Percentiles rank a stretch among this genome's conserved stretches.
Evolutionary conservation across 2,329 filamentous ascomycete species (phyloP).

Genomic region (Colletotrichum sp.): DNA sequence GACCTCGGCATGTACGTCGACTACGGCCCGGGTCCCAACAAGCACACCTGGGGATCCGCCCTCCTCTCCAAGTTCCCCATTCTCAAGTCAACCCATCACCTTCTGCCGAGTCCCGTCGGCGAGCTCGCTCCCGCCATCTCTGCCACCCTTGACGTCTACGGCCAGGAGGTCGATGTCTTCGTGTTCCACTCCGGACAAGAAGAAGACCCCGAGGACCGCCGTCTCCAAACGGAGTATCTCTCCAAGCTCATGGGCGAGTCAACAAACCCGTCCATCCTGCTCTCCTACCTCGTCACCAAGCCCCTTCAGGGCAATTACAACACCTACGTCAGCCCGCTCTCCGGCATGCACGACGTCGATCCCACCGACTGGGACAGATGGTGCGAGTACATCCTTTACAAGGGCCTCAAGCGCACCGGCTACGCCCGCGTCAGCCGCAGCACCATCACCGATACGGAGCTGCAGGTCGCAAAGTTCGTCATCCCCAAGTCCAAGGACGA

Average conservation of each 20-base stretch:
- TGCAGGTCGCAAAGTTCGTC: constrained; percentile 95
- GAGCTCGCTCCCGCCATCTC: constrained; percentile 96
- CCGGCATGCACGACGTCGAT: constrained; percentile 96
- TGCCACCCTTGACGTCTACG: constrained; percentile 94
- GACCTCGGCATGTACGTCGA: constrained; percentile 99
- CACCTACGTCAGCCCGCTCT: constrained; percentile 84
- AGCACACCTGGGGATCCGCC: constrained; percentile 96
- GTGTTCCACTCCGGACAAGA: constrained; percentile 99
- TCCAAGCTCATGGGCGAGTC: constrained; percentile 86
- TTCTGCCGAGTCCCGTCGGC: constrained; percentile 90
- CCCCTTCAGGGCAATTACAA: constrained; percentile 95
- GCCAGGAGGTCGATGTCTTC: constrained; percentile 87
- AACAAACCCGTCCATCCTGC: constrained; percentile 79
- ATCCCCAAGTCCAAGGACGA: constrained; percentile 74
- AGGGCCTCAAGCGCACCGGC: constrained; percentile 81
- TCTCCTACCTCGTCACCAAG: constrained; percentile 92
- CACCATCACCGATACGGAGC: constrained; percentile 95
- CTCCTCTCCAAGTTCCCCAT: constrained; percentile 98
- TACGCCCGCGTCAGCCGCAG: constrained; percentile 89
- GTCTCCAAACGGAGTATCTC: constrained; percentile 86
- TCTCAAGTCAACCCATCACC: constrained; percentile 93
- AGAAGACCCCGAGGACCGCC: constrained; percentile 90
- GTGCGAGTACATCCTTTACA: constrained; percentile 99
- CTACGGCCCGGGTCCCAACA: constrained; percentile 96
- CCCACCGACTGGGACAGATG: constrained; percentile 92